These are phyloP conservation scores for Cucurbita ficifolia DNA, from an alignment of 306 rosid species.

Conservation along the genomic window DNA sequence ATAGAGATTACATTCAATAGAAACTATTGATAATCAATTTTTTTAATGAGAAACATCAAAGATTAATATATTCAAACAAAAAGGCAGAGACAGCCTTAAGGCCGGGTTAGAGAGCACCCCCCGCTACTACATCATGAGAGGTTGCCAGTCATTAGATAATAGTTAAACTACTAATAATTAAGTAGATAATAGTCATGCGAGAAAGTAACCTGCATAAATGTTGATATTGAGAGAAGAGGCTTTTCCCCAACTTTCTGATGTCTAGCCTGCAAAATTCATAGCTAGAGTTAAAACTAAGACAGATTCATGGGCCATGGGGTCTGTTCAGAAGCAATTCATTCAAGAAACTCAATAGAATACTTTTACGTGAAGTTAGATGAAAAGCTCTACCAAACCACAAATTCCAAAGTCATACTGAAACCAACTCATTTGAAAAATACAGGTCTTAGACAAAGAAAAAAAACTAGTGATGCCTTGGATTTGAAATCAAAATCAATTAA, in stretches of 20 bases:
- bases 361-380: not conserved
- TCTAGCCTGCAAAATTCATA: constrained; percentile 72
- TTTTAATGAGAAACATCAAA: too few relatives aligned
- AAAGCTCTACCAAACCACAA: not conserved
- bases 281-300: not conserved
- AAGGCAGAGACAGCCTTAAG: too few relatives aligned
- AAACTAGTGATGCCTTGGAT: not conserved
- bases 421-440: not conserved
- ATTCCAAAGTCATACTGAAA: not conserved
- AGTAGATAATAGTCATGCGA: not conserved
- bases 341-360: not conserved
- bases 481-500: not conserved
- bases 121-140: too few relatives aligned
- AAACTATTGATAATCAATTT: constrained; percentile 1
- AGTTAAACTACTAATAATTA: not conserved
- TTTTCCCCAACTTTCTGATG: constrained; percentile 94
- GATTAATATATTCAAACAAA: too few relatives aligned
- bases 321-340: not conserved
- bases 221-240: constrained; percentile 84
- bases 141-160: too few relatives aligned
- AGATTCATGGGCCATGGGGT: not conserved
- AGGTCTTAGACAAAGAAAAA: too few relatives aligned
- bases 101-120: too few relatives aligned
- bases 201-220: constrained; percentile 59
- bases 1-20: not conserved